phyloP scores from a whole-genome alignment of 768 basidiomycete genomes.

The Neoboletus magnificus region DNA sequence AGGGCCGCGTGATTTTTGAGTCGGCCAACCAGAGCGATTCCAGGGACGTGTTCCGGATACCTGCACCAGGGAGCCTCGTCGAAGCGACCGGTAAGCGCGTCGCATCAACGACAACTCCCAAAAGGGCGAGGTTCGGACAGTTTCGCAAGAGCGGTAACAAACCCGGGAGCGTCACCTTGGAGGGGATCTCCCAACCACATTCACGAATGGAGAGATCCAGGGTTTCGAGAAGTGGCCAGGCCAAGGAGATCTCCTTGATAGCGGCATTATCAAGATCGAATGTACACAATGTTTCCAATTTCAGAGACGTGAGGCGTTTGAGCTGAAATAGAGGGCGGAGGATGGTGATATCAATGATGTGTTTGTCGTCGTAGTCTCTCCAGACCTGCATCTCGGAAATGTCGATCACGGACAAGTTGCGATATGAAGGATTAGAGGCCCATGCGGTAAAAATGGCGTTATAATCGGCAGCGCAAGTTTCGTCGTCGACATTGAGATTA shows the following conservation, averaged over 20 bases:
- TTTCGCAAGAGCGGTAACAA: slow-evolving; percentile 19
- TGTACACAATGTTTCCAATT: slow-evolving; percentile 29
- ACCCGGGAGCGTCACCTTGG: slow-evolving; percentile 26
- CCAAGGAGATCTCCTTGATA: slow-evolving; percentile 23
- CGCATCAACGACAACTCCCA: slow-evolving; percentile 30
- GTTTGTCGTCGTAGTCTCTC: slow-evolving; percentile 30
- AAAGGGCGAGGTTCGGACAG: slow-evolving; percentile 24
- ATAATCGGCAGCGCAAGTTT: slow-evolving; percentile 27
- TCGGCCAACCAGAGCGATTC: slow-evolving; percentile 30
- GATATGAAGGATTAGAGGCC: slow-evolving; percentile 23
- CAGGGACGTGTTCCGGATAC: slow-evolving; percentile 23
- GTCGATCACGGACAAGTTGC: slow-evolving; percentile 24
- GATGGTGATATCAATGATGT: slow-evolving; percentile 24
- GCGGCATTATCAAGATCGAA: slow-evolving; percentile 23
- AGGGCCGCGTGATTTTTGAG: slow-evolving; percentile 25
- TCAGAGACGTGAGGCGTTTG: slow-evolving; percentile 19
- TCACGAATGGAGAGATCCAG: slow-evolving; percentile 29
- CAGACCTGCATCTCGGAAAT: slow-evolving; percentile 31
- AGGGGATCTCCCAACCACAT: slow-evolving; percentile 30
- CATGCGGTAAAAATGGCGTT: slow-evolving; percentile 21
- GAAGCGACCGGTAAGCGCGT: slow-evolving; percentile 13
- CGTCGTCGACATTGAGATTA: slow-evolving; percentile 32
- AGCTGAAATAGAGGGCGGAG: slow-evolving; percentile 28
- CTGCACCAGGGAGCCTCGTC: slow-evolving; percentile 13
- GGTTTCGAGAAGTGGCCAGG: slow-evolving; percentile 28